Evolutionary conservation across 805 yeast species (phyloP).

Genomic region (Hagleromyces aurorensis): DNA sequence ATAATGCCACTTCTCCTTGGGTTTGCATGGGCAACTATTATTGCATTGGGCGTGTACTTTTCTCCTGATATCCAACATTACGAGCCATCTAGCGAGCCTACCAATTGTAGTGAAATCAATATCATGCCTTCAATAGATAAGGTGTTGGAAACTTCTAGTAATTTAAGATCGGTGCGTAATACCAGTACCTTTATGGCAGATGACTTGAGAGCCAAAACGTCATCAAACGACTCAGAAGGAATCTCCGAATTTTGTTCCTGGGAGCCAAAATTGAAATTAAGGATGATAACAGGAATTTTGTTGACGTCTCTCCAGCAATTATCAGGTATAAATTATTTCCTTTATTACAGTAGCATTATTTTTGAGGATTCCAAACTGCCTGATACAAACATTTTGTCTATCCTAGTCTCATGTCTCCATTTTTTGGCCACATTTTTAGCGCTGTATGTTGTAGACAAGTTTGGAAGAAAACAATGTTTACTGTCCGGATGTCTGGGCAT

Average conservation of each 20-base stretch:
- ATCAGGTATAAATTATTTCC: slow-evolving; percentile 58
- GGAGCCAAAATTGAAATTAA: slow-evolving; percentile 42
- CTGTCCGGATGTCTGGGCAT: slow-evolving; percentile 45
- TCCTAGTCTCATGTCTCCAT: slow-evolving; percentile 49
- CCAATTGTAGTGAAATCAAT: too few species aligned
- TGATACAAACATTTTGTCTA: slow-evolving; percentile 54
- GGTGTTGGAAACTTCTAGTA: not conserved
- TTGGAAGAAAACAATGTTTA: slow-evolving; percentile 48
- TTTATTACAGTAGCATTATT: slow-evolving; percentile 58
- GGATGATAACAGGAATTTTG: slow-evolving; percentile 50
- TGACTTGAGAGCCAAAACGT: slow-evolving; percentile 47
- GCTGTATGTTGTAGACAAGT: slow-evolving; percentile 42
- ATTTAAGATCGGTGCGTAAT: too few species aligned
- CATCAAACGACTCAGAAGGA: slow-evolving; percentile 17
- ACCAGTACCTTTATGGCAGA: slow-evolving; percentile 48
- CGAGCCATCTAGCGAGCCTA: too few species aligned
- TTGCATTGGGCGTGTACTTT: slow-evolving; percentile 51
- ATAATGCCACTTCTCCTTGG: slow-evolving; percentile 57
- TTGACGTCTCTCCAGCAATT: slow-evolving; percentile 57
- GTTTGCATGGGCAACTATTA: slow-evolving; percentile 35
- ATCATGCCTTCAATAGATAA: too few species aligned
- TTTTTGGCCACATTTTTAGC: slow-evolving; percentile 48
- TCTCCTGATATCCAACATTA: too few species aligned
- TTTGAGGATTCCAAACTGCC: slow-evolving; percentile 50
- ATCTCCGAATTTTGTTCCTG: slow-evolving; percentile 48